Evolutionary conservation across 2,329 filamentous ascomycete genomes (phyloP).

Genomic region (Grosmannia penicillata): DNA sequence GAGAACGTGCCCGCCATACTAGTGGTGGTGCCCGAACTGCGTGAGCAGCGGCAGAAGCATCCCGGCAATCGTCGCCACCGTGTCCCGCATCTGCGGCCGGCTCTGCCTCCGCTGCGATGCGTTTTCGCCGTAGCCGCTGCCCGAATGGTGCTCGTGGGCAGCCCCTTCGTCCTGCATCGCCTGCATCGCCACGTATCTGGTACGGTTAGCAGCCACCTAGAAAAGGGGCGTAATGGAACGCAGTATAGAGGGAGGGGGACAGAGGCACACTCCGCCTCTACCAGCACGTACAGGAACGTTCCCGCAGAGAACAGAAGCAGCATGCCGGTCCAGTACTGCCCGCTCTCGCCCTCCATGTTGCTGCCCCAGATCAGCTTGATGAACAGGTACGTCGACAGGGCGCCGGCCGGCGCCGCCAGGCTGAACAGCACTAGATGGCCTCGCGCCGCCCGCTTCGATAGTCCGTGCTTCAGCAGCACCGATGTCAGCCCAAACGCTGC

Average conservation of each 20-base stretch:
- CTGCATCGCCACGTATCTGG: constrained; percentile 93
- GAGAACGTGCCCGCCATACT: not conserved
- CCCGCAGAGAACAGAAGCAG: constrained; percentile 88
- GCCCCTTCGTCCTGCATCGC: constrained; percentile 72
- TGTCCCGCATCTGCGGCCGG: constrained; percentile 51
- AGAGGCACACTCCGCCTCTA: no score
- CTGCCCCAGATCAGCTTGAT: constrained; percentile 58
- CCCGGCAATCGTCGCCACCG: constrained; percentile 54
- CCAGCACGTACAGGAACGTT: constrained; percentile 86
- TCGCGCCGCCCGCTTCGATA: constrained; percentile 73
- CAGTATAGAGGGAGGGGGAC: not conserved
- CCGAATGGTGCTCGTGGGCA: constrained; percentile 32
- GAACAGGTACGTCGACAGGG: constrained; percentile 67
- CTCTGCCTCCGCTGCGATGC: constrained; percentile 32
- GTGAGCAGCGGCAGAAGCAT: constrained; percentile 69
- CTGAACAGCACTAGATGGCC: constrained; percentile 85
- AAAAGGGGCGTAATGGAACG: not conserved
- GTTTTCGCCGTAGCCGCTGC: constrained; percentile 41
- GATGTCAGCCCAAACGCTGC: constrained; percentile 91
- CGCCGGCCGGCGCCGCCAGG: constrained; percentile 75
- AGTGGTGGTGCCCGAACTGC: constrained; percentile 64
- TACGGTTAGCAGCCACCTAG: constrained; percentile 6
- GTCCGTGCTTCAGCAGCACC: constrained; percentile 75
- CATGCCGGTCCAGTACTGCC: constrained; percentile 84
- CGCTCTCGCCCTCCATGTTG: constrained; percentile 39